Conservation (phyloP, 352 stramenopile genomes). For the Phytophthora quininea region DNA sequence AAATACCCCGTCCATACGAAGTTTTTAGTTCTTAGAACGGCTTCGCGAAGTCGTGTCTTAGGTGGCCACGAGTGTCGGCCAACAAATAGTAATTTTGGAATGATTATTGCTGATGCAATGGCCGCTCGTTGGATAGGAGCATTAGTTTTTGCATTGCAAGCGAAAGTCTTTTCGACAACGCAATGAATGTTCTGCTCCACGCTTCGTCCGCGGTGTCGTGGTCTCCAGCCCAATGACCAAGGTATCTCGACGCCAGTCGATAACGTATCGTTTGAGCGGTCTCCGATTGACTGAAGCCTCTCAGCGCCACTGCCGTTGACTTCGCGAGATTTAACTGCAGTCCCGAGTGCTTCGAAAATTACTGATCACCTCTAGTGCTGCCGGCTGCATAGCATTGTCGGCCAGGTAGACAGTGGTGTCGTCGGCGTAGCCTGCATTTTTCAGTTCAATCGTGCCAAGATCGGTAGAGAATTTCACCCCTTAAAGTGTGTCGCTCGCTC, state of each 20-base stretch:
- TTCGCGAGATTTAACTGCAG: neutral
- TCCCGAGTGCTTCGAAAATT: neutral
- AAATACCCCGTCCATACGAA: too few relatives aligned
- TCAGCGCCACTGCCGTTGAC: neutral
- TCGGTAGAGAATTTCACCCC: neutral
- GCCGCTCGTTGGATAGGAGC: neutral
- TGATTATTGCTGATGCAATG: neutral
- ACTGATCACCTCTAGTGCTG: neutral
- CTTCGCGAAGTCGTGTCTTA: too few relatives aligned
- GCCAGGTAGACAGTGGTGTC: conserved; percentile 3
- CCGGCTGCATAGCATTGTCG: neutral
- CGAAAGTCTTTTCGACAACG: neutral
- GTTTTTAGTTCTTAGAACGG: too few relatives aligned
- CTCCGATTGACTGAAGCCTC: too few relatives aligned
- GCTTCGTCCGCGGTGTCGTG: neutral
- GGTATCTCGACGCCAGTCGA: too few relatives aligned
- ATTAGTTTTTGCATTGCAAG: neutral
- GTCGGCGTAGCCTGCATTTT: conserved; percentile 9
- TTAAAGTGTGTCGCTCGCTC: neutral
- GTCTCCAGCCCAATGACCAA: too few relatives aligned
- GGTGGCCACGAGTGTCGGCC: too few relatives aligned
- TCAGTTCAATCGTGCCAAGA: neutral
- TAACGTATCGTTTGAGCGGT: too few relatives aligned
- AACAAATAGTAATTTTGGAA: neutral
- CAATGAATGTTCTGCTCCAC: neutral